Conservation (phyloP, 495 filamentous ascomycete genomes). For the Penicillium dipodomyicola region DNA sequence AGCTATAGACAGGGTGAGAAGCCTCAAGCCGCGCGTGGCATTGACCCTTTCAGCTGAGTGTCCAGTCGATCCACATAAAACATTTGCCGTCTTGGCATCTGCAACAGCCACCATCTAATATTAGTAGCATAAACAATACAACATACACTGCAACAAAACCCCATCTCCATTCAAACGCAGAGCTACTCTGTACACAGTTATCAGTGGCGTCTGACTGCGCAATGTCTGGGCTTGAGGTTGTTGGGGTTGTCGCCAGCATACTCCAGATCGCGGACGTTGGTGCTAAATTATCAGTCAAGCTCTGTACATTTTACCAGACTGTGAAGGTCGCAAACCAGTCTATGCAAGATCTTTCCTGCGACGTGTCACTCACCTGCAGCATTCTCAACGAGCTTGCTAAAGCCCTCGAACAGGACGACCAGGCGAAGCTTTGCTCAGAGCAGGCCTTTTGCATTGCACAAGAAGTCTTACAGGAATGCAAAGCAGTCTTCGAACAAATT, state of each 20-base stretch:
- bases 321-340: constrained; percentile 3
- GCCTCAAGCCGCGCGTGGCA: no score
- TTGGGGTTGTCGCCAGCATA: background rate
- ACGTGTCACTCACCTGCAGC: constrained; percentile 9
- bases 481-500: constrained; percentile 26
- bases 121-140: no score
- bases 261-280: background rate
- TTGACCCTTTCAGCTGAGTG: no score
- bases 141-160: no score
- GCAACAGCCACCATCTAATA: no score
- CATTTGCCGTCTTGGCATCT: no score
- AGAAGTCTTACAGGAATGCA: constrained; percentile 27
- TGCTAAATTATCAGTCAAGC: background rate
- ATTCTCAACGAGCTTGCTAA: constrained; percentile 20
- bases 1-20: no score
- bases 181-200: no score
- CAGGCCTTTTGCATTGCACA: constrained; percentile 23
- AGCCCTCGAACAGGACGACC: constrained; percentile 21
- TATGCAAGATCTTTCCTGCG: background rate
- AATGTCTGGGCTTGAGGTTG: background rate
- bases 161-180: no score
- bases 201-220: no score
- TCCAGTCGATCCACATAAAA: no score
- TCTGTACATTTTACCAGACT: constrained; percentile 1
- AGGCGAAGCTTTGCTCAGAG: constrained; percentile 18